These are phyloP conservation scores for Galeopsis tetrahit DNA, from an alignment of 257 asterid species.

Conservation along the genomic window DNA sequence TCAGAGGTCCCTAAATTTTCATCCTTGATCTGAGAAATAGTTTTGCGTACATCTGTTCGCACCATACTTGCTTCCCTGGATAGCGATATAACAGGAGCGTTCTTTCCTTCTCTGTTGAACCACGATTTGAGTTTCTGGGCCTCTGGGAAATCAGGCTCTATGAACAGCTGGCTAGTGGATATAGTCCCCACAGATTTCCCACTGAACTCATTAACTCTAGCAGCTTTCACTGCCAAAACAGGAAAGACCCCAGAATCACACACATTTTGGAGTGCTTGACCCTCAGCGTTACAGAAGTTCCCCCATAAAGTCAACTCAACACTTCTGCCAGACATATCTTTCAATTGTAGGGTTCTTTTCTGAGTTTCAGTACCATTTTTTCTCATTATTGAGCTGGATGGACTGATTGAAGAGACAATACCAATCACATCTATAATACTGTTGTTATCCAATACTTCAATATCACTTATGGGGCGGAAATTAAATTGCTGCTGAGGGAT, in stretches of 20 bases:
- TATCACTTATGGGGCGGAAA: conserved; percentile 72
- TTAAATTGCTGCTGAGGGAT: conserved; percentile 86
- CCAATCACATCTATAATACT: conserved; percentile 78
- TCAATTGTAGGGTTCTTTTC: conserved; percentile 80
- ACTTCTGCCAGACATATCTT: conserved; percentile 91
- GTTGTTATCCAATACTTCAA: conserved; percentile 72
- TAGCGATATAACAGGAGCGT: conserved; percentile 58
- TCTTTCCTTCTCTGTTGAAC: conserved; percentile 79
- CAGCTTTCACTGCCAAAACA: conserved; percentile 85
- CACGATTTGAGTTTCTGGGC: conserved; percentile 65
- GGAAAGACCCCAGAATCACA: conserved; percentile 82
- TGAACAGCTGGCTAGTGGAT: conserved; percentile 64
- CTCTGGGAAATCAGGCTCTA: conserved; percentile 89
- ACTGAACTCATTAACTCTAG: conserved; percentile 73
- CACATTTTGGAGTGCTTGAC: conserved; percentile 72
- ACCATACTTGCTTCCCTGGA: conserved; percentile 63
- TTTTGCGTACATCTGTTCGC: conserved; percentile 71
- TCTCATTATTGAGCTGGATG: conserved; percentile 73
- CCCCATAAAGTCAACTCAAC: conserved; percentile 97
- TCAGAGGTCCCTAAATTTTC: conserved; percentile 87
- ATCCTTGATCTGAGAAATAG: conserved; percentile 85
- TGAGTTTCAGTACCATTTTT: conserved; percentile 83
- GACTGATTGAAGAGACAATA: conserved; percentile 71
- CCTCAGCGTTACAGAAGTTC: conserved; percentile 82
- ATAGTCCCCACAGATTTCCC: conserved; percentile 89